Base-by-base conservation (phyloP, 306 rosid species). In the Gynostemma pentaphyllum region DNA sequence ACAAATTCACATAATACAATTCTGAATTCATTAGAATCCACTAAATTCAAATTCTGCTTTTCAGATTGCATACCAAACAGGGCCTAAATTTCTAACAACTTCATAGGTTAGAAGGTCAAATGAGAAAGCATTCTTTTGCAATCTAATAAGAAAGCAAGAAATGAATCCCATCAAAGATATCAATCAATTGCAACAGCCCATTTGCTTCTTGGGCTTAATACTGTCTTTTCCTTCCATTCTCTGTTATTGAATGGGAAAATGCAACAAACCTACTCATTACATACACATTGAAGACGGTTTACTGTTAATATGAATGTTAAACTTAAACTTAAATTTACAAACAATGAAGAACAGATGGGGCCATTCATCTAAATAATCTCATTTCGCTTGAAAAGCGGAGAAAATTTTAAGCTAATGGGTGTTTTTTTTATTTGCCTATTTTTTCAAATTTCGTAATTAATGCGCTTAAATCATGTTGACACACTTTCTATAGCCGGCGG, bases 161-260 rank as follows among this genome's bases (percentile, higher is more conserved):
- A 30, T 6, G 3, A 16, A 9, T 55, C 24, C 15, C 11, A 1
- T 16, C 5, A 0, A 30, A 28, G 10, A 54, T 29, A 54, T 29
- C 62, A 52, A 52, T 52, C 7, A n/a, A n/a, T n/a, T n/a, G 2
- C 60, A 87, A 16, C 67, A 52, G 78, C 83, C 86, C 29, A 46
- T 24, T 11, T 62, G 76, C 68, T 76, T 78, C 75, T 70, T 69
- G 57, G 89, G 69, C 37, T 73, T 78, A 27, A 23, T 37, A 40
- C 70, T 61, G 68, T 63, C 64, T 65, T 26, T 75, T 28, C 34
- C 68, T 39, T 80, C 86, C 87, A 79, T 81, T 23, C 39, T 70
- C 50, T 44, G 23, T 53, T 29, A 24, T 45, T 44, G 73, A 44
- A 72, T 72, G 62, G 53, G 41, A 18, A 16, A 30, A 28, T 30